phyloP scores from a whole-genome alignment of 139 green algal genomes.

The Diplosphaera chodatii region DNA sequence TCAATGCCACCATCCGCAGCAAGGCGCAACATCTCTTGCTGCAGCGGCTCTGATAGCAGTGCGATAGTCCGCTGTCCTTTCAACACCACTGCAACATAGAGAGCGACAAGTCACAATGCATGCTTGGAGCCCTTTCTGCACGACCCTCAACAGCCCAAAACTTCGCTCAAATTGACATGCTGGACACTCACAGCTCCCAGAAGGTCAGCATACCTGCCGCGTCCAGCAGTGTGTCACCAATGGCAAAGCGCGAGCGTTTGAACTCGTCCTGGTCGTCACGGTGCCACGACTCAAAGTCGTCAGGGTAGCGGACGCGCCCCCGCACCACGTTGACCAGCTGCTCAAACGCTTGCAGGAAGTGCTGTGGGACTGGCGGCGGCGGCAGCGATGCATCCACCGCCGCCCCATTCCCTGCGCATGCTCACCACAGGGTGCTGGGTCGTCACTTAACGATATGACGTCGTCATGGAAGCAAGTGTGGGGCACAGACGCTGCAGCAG shows the following conservation, averaged over 20 bases:
- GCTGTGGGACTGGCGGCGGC: constrained; percentile 17
- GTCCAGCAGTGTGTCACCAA: constrained; percentile 69
- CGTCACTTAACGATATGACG: no score
- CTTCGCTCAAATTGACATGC: no score
- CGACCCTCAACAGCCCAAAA: no score
- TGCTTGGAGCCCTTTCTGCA: no score
- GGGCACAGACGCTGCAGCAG: no score
- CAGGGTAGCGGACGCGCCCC: constrained; percentile 40
- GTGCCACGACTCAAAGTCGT: constrained; percentile 37
- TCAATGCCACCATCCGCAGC: constrained; percentile 34
- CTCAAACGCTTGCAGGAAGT: constrained; percentile 70
- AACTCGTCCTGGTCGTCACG: constrained; percentile 66
- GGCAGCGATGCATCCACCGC: constrained; percentile 18
- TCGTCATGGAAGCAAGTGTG: no score
- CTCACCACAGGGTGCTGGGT: background rate
- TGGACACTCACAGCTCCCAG: no score
- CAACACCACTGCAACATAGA: constrained; percentile 41
- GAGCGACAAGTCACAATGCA: no score
- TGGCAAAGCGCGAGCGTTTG: constrained; percentile 45
- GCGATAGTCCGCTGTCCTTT: constrained; percentile 34
- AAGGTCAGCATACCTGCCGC: constrained; percentile 25
- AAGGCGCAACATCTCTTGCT: constrained; percentile 11
- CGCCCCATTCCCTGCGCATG: constrained; percentile 15
- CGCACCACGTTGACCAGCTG: constrained; percentile 60
- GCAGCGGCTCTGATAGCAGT: constrained; percentile 58